Percentiles rank a stretch among this genome's conserved stretches.
These are phyloP conservation scores for Viridothelium virens DNA, from an alignment of 495 filamentous ascomycete species.

Conservation along the genomic window DNA sequence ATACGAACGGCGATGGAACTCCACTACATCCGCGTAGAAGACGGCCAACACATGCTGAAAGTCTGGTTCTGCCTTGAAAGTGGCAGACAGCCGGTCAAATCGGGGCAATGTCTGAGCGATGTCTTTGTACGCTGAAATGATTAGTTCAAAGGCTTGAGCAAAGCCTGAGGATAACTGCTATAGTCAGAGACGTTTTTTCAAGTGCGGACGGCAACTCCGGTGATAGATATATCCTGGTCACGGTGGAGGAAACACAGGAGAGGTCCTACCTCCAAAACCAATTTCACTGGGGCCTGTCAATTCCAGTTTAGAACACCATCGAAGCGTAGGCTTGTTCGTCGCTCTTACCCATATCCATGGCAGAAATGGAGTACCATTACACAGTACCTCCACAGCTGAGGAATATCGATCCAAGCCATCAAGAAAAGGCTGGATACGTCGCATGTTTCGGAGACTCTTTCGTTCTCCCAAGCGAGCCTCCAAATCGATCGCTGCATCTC, in stretches of 20 bases:
- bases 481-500: slow-evolving; percentile 8
- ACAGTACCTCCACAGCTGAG: neutral
- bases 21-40: slow-evolving; percentile 21
- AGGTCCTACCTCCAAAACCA: neutral
- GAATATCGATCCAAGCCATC: slow-evolving; percentile 5
- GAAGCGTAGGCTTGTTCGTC: neutral
- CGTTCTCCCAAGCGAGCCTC: slow-evolving; percentile 4
- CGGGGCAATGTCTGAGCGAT: slow-evolving; percentile 15
- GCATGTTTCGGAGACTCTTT: slow-evolving; percentile 7
- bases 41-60: slow-evolving; percentile 20
- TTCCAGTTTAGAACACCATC: neutral
- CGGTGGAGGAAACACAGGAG: neutral
- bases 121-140: slow-evolving; percentile 11
- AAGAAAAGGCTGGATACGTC: slow-evolving; percentile 7
- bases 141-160: neutral
- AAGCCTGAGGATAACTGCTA: neutral
- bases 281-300: slow-evolving; percentile 6
- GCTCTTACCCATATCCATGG: slow-evolving; percentile 7
- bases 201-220: neutral
- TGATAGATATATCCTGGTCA: no score
- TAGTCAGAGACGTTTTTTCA: neutral
- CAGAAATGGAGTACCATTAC: slow-evolving; percentile 7
- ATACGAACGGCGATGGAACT: slow-evolving; percentile 20
- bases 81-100: slow-evolving; percentile 18
- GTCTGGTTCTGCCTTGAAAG: slow-evolving; percentile 12